Percentiles rank a stretch among this genome's conserved stretches.
phyloP scores from a whole-genome alignment of 2,329 filamentous ascomycete species.

The Dichotomopilus funicola region DNA sequence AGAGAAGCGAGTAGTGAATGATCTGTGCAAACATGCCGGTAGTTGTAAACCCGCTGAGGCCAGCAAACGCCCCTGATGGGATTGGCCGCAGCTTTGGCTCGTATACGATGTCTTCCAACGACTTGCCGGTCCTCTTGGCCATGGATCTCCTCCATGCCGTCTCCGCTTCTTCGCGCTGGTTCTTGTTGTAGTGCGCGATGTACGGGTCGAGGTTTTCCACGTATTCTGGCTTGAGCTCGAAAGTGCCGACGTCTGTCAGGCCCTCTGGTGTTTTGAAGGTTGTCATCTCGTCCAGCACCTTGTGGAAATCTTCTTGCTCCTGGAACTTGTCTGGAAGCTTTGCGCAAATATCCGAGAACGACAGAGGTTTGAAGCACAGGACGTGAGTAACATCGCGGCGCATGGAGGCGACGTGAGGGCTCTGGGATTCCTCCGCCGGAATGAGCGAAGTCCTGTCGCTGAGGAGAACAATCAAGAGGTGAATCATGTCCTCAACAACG shows the following conservation, averaged over 20 bases:
- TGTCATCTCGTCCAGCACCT: constrained; percentile 79
- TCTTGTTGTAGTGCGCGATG: constrained; percentile 92
- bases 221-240: constrained; percentile 81
- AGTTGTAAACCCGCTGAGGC: constrained; percentile 71
- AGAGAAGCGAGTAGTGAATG: constrained; percentile 80
- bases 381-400: constrained; percentile 88
- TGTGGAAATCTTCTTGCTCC: constrained; percentile 82
- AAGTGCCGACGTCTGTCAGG: constrained; percentile 85
- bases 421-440: constrained; percentile 57
- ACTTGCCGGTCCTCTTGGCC: constrained; percentile 79
- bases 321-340: constrained; percentile 85
- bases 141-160: constrained; percentile 79
- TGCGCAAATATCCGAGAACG: constrained; percentile 82
- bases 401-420: constrained; percentile 63
- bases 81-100: constrained; percentile 79
- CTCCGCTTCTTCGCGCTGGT: constrained; percentile 93
- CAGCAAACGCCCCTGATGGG: constrained; percentile 66
- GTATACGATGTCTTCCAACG: constrained; percentile 77
- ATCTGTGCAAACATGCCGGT: constrained; percentile 85
- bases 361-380: constrained; percentile 91
- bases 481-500: constrained; percentile 91
- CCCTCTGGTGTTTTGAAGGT: constrained; percentile 87
- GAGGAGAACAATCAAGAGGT: constrained; percentile 82
- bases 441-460: constrained; percentile 81
- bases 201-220: constrained; percentile 91